phyloP scores from a whole-genome alignment of 73 alveolate genomes.

The Paramecium octaurelia region DNA sequence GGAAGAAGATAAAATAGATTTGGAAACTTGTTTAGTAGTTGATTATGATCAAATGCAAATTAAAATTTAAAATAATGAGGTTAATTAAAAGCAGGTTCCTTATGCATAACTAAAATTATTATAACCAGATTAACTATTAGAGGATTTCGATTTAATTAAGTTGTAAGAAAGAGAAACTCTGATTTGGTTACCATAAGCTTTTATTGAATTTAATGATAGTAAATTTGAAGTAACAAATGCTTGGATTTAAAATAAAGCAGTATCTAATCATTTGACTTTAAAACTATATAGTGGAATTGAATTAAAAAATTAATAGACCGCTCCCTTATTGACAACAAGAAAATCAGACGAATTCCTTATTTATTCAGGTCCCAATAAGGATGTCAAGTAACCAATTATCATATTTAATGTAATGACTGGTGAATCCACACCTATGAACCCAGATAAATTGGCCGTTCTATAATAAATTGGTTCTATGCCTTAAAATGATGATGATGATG shows the following conservation, averaged over 20 bases:
- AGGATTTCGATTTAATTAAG: background rate
- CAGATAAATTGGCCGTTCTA: background rate
- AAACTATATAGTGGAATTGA: slow-evolving; percentile 1
- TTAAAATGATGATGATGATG: background rate
- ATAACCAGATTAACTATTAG: background rate
- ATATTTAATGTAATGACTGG: background rate
- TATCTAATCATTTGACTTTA: background rate
- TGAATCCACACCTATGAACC: background rate
- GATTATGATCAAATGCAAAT: background rate
- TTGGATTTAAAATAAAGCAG: background rate
- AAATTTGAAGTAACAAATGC: background rate
- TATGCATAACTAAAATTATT: background rate
- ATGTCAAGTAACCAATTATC: background rate
- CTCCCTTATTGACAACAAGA: background rate
- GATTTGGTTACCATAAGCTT: background rate
- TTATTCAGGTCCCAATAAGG: background rate
- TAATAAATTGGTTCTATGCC: background rate
- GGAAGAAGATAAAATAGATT: background rate
- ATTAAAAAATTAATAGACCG: background rate
- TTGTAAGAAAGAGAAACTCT: background rate
- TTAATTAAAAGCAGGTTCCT: background rate
- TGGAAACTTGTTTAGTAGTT: background rate
- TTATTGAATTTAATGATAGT: background rate
- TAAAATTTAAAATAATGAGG: background rate
- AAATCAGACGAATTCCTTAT: background rate